A percentile compares a stretch with the other conserved stretches of the same genome.
Conservation (phyloP, 148 eudicot species). For the Persicaria tinctoria region DNA sequence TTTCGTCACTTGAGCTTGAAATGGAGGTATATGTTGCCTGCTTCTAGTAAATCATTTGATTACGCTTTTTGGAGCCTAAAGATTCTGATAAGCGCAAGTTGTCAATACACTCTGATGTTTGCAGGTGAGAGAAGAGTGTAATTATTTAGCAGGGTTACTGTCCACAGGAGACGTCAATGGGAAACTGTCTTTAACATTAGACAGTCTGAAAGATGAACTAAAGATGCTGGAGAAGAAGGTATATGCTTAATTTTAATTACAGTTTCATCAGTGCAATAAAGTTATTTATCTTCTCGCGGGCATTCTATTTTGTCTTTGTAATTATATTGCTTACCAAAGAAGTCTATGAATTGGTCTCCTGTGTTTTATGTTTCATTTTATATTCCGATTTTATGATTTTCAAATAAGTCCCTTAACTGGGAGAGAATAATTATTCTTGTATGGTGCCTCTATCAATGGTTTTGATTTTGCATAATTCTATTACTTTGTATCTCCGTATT, state of each 20-base stretch:
- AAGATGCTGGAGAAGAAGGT: conserved; percentile 57
- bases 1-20: conserved; percentile 68
- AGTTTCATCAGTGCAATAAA: not conserved
- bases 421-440: not conserved
- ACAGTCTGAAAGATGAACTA: conserved; percentile 46
- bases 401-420: not conserved
- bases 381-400: too few species aligned
- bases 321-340: not conserved
- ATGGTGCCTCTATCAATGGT: not conserved
- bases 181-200: conserved; percentile 31
- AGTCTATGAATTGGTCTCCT: not conserved
- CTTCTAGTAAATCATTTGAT: not conserved
- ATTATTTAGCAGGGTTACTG: conserved; percentile 49
- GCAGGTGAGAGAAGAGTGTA: conserved; percentile 70
- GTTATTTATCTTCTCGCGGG: not conserved
- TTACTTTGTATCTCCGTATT: too few species aligned
- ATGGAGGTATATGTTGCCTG: conserved; percentile 45
- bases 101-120: conserved; percentile 12
- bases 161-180: conserved; percentile 34
- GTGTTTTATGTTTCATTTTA: too few species aligned
- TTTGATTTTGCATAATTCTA: not conserved
- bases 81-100: not conserved
- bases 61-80: not conserved
- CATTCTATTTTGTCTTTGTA: not conserved
- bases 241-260: not conserved